phyloP scores from a whole-genome alignment of 73 alveolate species.

The Symbiodinium natans region DNA sequence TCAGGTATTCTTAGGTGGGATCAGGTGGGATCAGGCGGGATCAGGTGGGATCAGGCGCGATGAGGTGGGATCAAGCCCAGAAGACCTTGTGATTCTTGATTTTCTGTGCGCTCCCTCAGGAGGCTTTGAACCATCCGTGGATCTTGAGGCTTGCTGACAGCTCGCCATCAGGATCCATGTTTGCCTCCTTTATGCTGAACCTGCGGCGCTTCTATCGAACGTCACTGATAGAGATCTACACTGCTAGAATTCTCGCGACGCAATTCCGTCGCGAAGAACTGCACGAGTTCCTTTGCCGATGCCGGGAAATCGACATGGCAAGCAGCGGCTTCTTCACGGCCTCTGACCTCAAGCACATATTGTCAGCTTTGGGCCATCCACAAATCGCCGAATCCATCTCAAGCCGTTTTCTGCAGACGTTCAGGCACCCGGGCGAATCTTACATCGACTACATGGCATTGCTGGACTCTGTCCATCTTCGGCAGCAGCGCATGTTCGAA shows the following conservation, averaged over 20 bases:
- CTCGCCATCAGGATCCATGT: constrained; percentile 87
- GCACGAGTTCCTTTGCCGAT: constrained; percentile 86
- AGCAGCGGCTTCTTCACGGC: constrained; percentile 92
- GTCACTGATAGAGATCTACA: constrained; percentile 56
- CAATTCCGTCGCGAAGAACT: constrained; percentile 59
- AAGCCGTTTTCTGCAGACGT: constrained; percentile 52
- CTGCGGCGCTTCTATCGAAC: constrained; percentile 88
- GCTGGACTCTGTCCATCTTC: constrained; percentile 74
- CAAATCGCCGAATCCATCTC: constrained; percentile 68
- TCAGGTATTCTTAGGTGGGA: neutral
- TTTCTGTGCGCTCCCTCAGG: neutral
- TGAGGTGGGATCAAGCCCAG: too few species aligned
- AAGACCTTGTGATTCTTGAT: too few species aligned
- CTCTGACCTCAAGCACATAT: constrained; percentile 80
- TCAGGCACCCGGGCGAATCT: constrained; percentile 88
- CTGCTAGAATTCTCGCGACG: constrained; percentile 52
- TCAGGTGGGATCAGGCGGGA: too few species aligned
- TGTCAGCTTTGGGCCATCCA: constrained; percentile 72
- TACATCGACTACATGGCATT: constrained; percentile 92
- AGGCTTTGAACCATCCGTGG: constrained; percentile 88
- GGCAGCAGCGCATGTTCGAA: constrained; percentile 84
- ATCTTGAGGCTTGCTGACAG: constrained; percentile 78
- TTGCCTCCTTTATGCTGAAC: constrained; percentile 88
- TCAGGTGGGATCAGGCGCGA: too few species aligned
- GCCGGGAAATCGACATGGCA: constrained; percentile 88